Evolutionary conservation across 331 rosid species (phyloP), one percentile per base, ranked within the genome.

Genomic region (Ulmus americana): DNA sequence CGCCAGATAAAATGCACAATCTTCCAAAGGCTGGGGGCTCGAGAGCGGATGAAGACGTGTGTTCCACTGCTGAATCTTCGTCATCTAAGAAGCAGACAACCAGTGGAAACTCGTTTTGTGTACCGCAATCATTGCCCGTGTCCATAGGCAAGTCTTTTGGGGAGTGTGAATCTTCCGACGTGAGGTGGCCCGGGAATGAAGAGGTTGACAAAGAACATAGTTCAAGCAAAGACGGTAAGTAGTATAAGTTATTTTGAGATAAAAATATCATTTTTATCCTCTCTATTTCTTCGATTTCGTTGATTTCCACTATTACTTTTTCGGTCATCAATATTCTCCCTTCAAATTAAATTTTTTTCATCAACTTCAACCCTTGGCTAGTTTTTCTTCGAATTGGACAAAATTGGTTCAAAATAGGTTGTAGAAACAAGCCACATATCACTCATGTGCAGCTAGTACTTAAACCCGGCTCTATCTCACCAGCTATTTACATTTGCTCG

Each of bases 1-100:
- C 59, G 50, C 72, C 42, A 18, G 71, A 44, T 67, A 55, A 72
- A 62, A 15, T 57, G 8, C 68, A 55, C 20, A 71, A 55, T 54
- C 75, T 40, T 16, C 57, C 45, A 14, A 79, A 65, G 54, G 69
- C 51, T 10, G 85, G 80, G 65, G 60, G 65, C 38, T 72, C 84
- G 0, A 61, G 81, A 76, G 42, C 59, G 8, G 89, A 83, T 39
- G 95, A 86, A 68, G 94, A 83, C 39, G 22, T 73, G 64, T 60
- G 84, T 69, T 88, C 97, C 55, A 86, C 96, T 5, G 96, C 94
- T 8, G 95, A 88, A 71, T 92, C 96, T 69, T 81, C 97, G 52
- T 61, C 94, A 6, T 62, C 73, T 54, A 85, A 86, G 85, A 92
- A 74, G 77, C 86, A 73, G 79, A 75, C 86, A 45, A 63, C 83